phyloP scores from a whole-genome alignment of 495 filamentous ascomycete species.

The Hypoxylon subgilvum region DNA sequence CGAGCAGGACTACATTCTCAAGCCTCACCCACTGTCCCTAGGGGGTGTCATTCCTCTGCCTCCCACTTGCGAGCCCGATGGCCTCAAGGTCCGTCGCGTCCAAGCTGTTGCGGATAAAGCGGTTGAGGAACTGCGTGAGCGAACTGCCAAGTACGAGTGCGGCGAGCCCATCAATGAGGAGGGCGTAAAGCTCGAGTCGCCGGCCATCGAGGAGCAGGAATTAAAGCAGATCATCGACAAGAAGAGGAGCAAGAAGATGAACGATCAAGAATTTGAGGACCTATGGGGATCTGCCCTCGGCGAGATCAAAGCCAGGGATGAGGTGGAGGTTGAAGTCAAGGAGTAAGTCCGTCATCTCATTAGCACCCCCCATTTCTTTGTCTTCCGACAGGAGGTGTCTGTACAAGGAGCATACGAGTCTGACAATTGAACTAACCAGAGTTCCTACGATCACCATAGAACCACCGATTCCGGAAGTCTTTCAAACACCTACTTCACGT shows the following conservation, averaged over 20 bases:
- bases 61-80: slow-evolving; percentile 94
- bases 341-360: slow-evolving; percentile 68
- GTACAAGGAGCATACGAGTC: slow-evolving; percentile 41
- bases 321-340: slow-evolving; percentile 71
- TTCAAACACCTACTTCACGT: slow-evolving; percentile 63
- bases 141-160: slow-evolving; percentile 88
- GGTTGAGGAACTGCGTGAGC: slow-evolving; percentile 84
- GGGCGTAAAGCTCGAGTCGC: slow-evolving; percentile 61
- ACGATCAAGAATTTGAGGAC: slow-evolving; percentile 87
- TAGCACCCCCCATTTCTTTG: slow-evolving; percentile 1
- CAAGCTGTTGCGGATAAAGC: slow-evolving; percentile 86
- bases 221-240: slow-evolving; percentile 75
- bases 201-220: slow-evolving; percentile 74
- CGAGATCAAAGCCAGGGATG: slow-evolving; percentile 80
- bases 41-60: slow-evolving; percentile 82
- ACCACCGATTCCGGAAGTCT: slow-evolving; percentile 62
- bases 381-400: slow-evolving; percentile 12
- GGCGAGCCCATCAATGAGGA: slow-evolving; percentile 71
- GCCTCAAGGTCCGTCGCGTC: slow-evolving; percentile 85
- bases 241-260: slow-evolving; percentile 79
- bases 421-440: slow-evolving; percentile 77
- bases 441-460: slow-evolving; percentile 72
- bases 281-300: slow-evolving; percentile 87
- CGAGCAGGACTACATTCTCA: slow-evolving; percentile 84
- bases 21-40: slow-evolving; percentile 81